Percentiles rank a stretch among this genome's conserved stretches.
Evolutionary conservation across 495 filamentous ascomycete species (phyloP).

Genomic region (Bryoglossum gracile): DNA sequence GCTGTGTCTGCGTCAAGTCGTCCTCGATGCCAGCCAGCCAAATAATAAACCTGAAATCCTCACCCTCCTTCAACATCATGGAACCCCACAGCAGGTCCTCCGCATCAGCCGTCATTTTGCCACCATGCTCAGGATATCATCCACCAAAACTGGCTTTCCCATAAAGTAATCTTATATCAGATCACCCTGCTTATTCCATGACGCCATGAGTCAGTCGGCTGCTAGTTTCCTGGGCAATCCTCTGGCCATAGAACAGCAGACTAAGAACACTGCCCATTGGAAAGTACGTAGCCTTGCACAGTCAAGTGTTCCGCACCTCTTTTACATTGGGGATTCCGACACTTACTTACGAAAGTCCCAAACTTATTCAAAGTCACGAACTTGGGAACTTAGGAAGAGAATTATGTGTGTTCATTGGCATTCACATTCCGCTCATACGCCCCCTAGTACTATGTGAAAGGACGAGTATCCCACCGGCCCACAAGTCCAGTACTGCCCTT

Average conservation of each 20-base stretch:
- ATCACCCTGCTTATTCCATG: constrained; percentile 1
- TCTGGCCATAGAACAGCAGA: not conserved
- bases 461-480: no score
- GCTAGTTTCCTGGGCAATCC: constrained; percentile 6
- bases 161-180: constrained; percentile 11
- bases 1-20: not conserved
- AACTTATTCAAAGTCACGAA: no score
- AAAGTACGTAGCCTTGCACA: no score
- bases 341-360: no score
- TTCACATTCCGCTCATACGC: no score
- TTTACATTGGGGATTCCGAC: no score
- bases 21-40: constrained; percentile 1
- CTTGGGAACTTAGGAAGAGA: no score
- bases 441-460: no score
- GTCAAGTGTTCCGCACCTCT: no score
- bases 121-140: constrained; percentile 5
- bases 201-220: constrained; percentile 7
- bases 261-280: no score
- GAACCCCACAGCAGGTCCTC: constrained; percentile 5
- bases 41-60: constrained; percentile 3
- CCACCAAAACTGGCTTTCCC: constrained; percentile 2
- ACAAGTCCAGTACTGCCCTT: no score
- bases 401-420: no score
- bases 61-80: constrained; percentile 4
- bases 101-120: constrained; percentile 1